Evolutionary conservation across 768 basidiomycete genomes (phyloP), one percentile per base, ranked within the genome.

Genomic region (Suillus weaverae): DNA sequence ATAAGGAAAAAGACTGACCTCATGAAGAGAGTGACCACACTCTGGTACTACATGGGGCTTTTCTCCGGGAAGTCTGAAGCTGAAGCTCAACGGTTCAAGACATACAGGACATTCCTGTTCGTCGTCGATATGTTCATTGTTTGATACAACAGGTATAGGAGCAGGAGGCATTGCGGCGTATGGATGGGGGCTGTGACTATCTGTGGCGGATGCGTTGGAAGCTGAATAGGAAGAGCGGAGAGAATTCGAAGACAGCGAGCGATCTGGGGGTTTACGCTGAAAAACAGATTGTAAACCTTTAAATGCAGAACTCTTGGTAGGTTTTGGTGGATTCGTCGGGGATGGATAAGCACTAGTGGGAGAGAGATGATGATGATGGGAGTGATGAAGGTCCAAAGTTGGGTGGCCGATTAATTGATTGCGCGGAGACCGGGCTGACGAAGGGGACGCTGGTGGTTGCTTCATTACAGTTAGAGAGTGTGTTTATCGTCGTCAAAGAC

Each of bases 1-100:
- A 36, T 16, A 54, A 54, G 64, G 60, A 2, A n/a, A 60, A 46
- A 44, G 38, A 74, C 81, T 68, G 63, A 90, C 94, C 82, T 95
- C 90, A 79, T 98, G 97, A n/a, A 99, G 86, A 41, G 94, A 91
- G 80, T 99, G 97, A 43, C 97, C 96, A 70, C 97, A 99, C 74
- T 96, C 94, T 36, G 97, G 97, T 54, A 97, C 91, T 67, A 99
- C 91, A 74, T 98, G 96, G 9, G 97, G 94, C 74, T 96, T 98
- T 81, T 99, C 97, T 10, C 97, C 97, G 0, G 94, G 92, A 16
- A 99, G 79, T 66, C 95, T 85, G 78, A 95, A 97, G 77, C 89
- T 91, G 77, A 95, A 95, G 73, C 90, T 91, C 73, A 99, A 86
- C 2, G 94, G 92, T 72, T 99, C 97, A 69, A 97, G 89, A 78